These are phyloP conservation scores for Oryza australiensis DNA, from an alignment of 176 grass and related monocot genomes.

Conservation along the genomic window DNA sequence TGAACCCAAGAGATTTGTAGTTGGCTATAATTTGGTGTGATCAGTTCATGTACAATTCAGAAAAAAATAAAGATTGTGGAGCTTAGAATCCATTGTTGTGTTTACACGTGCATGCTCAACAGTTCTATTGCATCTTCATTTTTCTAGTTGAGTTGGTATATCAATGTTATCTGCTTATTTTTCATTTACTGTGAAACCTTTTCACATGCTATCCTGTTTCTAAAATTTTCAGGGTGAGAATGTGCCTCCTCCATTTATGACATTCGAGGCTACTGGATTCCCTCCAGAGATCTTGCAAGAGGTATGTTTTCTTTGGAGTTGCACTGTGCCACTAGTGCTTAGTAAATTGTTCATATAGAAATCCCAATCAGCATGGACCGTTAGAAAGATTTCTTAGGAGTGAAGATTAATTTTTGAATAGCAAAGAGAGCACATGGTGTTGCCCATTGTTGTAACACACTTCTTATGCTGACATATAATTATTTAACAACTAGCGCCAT, in stretches of 20 bases:
- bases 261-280: conserved; percentile 91
- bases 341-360: not conserved
- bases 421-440: conserved; percentile 19
- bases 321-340: not conserved
- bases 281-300: conserved; percentile 94
- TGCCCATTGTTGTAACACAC: conserved; percentile 38
- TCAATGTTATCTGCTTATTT: not conserved
- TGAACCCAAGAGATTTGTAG: conserved; percentile 20
- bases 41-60: not conserved
- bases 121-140: conserved; percentile 17
- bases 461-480: conserved; percentile 51
- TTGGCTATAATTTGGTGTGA: conserved; percentile 14
- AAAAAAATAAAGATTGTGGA: not conserved
- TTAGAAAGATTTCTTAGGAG: conserved; percentile 8
- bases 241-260: conserved; percentile 97
- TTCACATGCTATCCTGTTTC: conserved; percentile 42
- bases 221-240: conserved; percentile 77
- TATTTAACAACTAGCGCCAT: conserved; percentile 45
- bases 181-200: conserved; percentile 29
- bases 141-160: conserved; percentile 5
- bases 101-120: conserved; percentile 16
- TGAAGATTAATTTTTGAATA: conserved; percentile 5
- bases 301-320: conserved; percentile 60
- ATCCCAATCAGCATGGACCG: conserved; percentile 3
- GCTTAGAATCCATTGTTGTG: not conserved